These are phyloP conservation scores for Nicotiana sylvestris DNA, from an alignment of 257 asterid genomes.

Conservation along the genomic window DNA sequence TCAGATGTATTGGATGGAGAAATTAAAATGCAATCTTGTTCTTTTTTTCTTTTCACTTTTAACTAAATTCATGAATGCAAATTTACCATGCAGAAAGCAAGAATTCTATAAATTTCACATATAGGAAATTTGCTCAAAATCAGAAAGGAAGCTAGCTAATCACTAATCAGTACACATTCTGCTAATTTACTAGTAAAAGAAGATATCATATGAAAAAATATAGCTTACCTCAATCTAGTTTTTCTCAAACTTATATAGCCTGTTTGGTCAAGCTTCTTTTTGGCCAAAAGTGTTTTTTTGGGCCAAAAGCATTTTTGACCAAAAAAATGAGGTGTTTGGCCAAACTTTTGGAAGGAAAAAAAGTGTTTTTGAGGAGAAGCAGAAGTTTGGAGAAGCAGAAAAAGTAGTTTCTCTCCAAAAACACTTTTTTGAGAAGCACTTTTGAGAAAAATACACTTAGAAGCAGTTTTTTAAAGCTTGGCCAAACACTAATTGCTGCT, in stretches of 20 bases:
- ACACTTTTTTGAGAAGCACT: too few relatives aligned
- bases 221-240: not conserved
- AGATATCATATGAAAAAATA: not conserved
- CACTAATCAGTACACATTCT: not conserved
- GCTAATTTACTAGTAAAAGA: not conserved
- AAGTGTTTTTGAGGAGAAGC: too few relatives aligned
- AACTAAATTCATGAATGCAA: not conserved
- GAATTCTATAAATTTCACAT: not conserved
- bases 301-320: too few relatives aligned
- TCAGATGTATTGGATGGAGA: not conserved
- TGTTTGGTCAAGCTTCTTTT: too few relatives aligned
- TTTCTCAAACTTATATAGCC: not conserved
- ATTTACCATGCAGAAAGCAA: not conserved
- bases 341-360: too few relatives aligned
- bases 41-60: not conserved
- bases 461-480: too few relatives aligned
- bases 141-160: not conserved
- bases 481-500: too few relatives aligned
- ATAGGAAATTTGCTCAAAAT: not conserved
- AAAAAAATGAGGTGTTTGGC: too few relatives aligned
- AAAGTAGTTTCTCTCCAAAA: too few relatives aligned
- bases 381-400: too few relatives aligned
- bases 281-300: too few relatives aligned
- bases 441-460: too few relatives aligned
- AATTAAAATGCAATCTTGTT: not conserved